A percentile compares a stretch with the other conserved stretches of the same genome.
phyloP scores from a whole-genome alignment of 148 eudicot genomes.

The Cornus controversa region DNA sequence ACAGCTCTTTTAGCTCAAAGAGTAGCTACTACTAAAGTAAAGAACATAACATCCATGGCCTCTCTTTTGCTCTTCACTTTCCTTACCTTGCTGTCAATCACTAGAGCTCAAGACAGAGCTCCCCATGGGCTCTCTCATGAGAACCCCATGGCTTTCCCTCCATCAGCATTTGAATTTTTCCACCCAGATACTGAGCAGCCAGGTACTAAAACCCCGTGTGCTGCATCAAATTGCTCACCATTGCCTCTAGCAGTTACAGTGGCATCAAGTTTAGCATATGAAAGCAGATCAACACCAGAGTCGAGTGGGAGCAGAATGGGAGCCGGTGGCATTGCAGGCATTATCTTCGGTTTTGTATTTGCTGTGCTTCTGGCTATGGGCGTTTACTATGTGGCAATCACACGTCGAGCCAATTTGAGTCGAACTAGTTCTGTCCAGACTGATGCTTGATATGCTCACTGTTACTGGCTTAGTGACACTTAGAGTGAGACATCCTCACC shows the following conservation, averaged over 20 bases:
- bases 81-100: constrained; percentile 23
- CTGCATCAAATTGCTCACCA: constrained; percentile 30
- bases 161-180: constrained; percentile 62
- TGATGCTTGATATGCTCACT: constrained; percentile 19
- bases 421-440: constrained; percentile 34
- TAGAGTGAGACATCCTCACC: not conserved
- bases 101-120: constrained; percentile 44
- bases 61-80: constrained; percentile 20
- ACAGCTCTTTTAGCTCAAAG: not conserved
- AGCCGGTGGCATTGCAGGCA: constrained; percentile 31
- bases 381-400: constrained; percentile 42
- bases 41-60: constrained; percentile 11
- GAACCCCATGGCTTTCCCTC: constrained; percentile 50
- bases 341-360: constrained; percentile 34
- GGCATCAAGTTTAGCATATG: constrained; percentile 32
- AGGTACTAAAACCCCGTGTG: constrained; percentile 18
- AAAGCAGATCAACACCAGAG: constrained; percentile 13
- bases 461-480: not conserved
- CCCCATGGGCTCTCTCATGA: constrained; percentile 63
- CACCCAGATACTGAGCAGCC: constrained; percentile 38
- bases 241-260: constrained; percentile 45
- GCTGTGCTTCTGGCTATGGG: constrained; percentile 46
- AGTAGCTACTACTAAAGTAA: not conserved
- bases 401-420: constrained; percentile 33
- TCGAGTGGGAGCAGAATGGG: constrained; percentile 18